A percentile compares a stretch with the other conserved stretches of the same genome.
phyloP scores from a whole-genome alignment of 305 asterid genomes.

The Fraxinus platypoda region DNA sequence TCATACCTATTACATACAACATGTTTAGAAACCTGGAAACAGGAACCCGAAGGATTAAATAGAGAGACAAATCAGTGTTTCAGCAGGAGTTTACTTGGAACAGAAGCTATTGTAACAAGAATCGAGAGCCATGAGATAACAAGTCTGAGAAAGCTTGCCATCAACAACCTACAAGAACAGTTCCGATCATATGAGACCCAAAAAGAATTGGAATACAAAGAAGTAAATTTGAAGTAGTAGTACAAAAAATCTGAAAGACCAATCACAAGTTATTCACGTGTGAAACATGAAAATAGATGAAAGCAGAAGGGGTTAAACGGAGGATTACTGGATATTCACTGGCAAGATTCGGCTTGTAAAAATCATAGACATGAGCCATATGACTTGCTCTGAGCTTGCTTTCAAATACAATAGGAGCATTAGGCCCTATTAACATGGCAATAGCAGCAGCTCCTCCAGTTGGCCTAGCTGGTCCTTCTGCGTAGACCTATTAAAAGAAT shows the following conservation, averaged over 20 bases:
- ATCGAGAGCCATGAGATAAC: constrained; percentile 99
- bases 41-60: neutral
- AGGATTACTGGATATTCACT: constrained; percentile 97
- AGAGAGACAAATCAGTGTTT: constrained; percentile 4
- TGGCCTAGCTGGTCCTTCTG: constrained; percentile 99
- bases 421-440: constrained; percentile 93
- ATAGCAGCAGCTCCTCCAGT: constrained; percentile 99
- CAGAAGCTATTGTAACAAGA: constrained; percentile 79
- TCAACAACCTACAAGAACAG: constrained; percentile 74
- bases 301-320: constrained; percentile 19
- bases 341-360: constrained; percentile 97
- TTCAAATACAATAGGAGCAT: constrained; percentile 94
- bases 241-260: neutral
- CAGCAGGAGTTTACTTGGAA: constrained; percentile 48
- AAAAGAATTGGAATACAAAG: neutral
- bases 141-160: constrained; percentile 98
- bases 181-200: constrained; percentile 18
- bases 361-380: constrained; percentile 95
- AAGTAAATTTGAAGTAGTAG: neutral
- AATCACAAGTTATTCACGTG: neutral
- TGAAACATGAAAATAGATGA: constrained; percentile 8
- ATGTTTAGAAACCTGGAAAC: constrained; percentile 24
- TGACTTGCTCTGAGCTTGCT: constrained; percentile 94
- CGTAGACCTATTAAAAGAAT: constrained; percentile 72
- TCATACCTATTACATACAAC: constrained; percentile 51